Evolutionary conservation across 176 grass and related monocot genomes (phyloP).

Genomic region (Cenchrus purpureus): DNA sequence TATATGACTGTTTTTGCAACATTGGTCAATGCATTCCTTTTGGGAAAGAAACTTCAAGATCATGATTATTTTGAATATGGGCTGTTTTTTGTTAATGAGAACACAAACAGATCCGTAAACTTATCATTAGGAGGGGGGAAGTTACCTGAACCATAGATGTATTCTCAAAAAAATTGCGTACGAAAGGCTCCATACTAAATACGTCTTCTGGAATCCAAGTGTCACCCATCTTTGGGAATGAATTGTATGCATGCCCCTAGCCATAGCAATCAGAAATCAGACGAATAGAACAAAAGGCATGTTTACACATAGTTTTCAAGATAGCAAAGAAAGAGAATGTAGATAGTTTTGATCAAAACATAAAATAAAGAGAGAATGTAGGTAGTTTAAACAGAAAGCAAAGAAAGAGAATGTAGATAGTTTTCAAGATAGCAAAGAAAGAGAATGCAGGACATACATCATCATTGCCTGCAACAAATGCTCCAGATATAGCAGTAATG

Average conservation of each 20-base stretch:
- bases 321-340: not conserved
- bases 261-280: constrained; percentile 29
- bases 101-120: constrained; percentile 11
- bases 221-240: constrained; percentile 99
- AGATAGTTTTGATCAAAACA: not conserved
- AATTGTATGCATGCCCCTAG: constrained; percentile 96
- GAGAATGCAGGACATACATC: constrained; percentile 54
- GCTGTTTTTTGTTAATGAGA: not conserved
- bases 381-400: not conserved
- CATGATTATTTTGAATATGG: not conserved
- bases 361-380: not conserved
- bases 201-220: constrained; percentile 93
- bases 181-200: constrained; percentile 84
- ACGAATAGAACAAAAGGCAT: constrained; percentile 3
- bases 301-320: not conserved
- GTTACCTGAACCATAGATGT: constrained; percentile 88
- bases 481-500: constrained; percentile 88
- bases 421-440: constrained; percentile 4
- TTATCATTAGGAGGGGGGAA: not conserved
- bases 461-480: constrained; percentile 98
- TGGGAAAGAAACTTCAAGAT: no score
- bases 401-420: not conserved
- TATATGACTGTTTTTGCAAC: no score
- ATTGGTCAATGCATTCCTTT: no score
- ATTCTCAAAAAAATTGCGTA: constrained; percentile 92